Conservation (phyloP, 257 asterid species). For the Coffea canephora region DNA sequence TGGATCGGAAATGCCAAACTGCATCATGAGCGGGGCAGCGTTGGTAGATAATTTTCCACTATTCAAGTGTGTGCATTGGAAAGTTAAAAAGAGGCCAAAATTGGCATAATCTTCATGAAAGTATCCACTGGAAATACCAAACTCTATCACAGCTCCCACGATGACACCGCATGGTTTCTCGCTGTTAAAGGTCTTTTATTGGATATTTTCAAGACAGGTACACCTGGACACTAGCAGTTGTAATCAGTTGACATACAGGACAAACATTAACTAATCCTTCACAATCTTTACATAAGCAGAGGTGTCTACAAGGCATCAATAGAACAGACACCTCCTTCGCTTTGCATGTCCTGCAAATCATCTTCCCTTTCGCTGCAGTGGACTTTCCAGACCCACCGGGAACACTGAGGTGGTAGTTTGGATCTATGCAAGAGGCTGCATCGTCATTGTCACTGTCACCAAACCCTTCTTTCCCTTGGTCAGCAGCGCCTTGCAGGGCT, state of each 20-base stretch:
- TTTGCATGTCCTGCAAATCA: slow-evolving; percentile 59
- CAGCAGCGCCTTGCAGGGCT: slow-evolving; percentile 50
- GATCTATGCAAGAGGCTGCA: slow-evolving; percentile 61
- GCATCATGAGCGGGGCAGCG: neutral
- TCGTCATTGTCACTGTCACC: slow-evolving; percentile 71
- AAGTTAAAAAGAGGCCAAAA: neutral
- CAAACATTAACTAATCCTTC: slow-evolving; percentile 59
- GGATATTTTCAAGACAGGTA: slow-evolving; percentile 48
- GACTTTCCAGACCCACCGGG: slow-evolving; percentile 32
- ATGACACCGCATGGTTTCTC: neutral
- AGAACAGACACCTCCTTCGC: slow-evolving; percentile 57
- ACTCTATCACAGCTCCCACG: neutral
- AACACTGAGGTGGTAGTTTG: slow-evolving; percentile 45
- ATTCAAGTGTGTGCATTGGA: too few species aligned
- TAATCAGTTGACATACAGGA: slow-evolving; percentile 67
- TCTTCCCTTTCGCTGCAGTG: slow-evolving; percentile 20
- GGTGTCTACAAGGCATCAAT: slow-evolving; percentile 87
- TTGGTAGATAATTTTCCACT: neutral
- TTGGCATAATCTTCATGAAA: neutral
- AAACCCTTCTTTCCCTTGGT: slow-evolving; percentile 54
- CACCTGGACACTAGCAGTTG: slow-evolving; percentile 64
- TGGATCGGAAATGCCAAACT: neutral
- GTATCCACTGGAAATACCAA: neutral
- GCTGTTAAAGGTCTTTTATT: neutral
- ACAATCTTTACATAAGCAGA: slow-evolving; percentile 83